Conservation (phyloP, 2,329 filamentous ascomycete species). For the Botrytis porri region DNA sequence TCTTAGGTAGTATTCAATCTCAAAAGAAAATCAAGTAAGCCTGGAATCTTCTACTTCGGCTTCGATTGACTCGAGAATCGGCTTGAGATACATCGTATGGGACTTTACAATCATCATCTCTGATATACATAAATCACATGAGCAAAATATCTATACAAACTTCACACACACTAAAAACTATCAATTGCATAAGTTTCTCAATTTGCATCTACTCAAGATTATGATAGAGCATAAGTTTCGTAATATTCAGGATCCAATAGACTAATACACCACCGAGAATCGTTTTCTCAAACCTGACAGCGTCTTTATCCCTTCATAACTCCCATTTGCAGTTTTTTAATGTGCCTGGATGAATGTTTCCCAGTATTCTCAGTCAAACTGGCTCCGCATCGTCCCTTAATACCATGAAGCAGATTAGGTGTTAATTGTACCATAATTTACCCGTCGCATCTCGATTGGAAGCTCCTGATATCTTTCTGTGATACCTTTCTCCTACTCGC, state of each 20-base stretch:
- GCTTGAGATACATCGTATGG: neutral
- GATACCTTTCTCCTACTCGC: neutral
- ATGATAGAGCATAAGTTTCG: neutral
- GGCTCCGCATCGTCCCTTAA: neutral
- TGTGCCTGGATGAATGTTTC: too few relatives aligned
- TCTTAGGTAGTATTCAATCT: too few relatives aligned
- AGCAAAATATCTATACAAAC: neutral
- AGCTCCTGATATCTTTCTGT: fast-evolving
- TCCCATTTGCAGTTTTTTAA: neutral
- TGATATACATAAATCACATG: neutral
- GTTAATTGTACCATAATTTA: neutral
- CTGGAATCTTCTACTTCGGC: neutral
- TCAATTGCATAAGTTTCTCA: neutral
- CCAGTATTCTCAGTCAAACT: neutral
- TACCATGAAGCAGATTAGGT: neutral
- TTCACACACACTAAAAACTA: neutral
- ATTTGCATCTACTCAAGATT: neutral
- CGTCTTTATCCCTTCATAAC: neutral
- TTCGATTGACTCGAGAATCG: neutral
- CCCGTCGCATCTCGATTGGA: neutral
- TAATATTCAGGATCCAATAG: neutral
- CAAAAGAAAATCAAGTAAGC: neutral
- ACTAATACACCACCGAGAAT: neutral
- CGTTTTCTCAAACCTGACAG: neutral
- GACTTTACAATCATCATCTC: neutral